Conservation (phyloP, 2,329 filamentous ascomycete species). For the Monilinia laxa region DNA sequence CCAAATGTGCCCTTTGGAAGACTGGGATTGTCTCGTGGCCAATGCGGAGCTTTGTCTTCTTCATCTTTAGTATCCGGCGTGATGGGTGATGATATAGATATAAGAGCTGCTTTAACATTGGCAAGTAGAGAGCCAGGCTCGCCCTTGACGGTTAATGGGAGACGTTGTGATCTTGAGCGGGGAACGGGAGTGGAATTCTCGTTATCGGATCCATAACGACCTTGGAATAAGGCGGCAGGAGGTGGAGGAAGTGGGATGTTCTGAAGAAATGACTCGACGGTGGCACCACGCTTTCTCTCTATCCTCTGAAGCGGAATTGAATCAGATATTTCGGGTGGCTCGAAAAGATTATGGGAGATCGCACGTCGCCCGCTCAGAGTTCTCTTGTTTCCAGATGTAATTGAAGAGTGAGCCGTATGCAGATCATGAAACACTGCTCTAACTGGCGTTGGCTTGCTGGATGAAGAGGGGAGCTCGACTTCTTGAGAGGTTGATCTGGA, state of each 20-base stretch:
- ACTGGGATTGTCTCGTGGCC: constrained; percentile 16
- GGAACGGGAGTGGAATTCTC: constrained; percentile 17
- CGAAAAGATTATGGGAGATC: constrained; percentile 20
- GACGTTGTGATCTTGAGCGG: constrained; percentile 17
- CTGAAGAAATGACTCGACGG: constrained; percentile 21
- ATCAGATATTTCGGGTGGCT: constrained; percentile 24
- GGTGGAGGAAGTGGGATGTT: constrained; percentile 27
- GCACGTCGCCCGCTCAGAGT: constrained; percentile 20
- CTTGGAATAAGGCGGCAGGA: constrained; percentile 20
- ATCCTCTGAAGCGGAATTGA: constrained; percentile 32
- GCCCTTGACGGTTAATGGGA: neutral
- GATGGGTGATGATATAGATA: constrained; percentile 18
- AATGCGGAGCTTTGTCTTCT: neutral
- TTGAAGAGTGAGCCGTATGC: constrained; percentile 35
- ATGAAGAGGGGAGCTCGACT: neutral
- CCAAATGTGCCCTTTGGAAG: constrained; percentile 9
- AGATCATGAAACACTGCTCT: constrained; percentile 37
- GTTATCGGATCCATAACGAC: constrained; percentile 9
- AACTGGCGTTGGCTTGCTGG: constrained; percentile 28
- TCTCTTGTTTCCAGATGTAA: constrained; percentile 35
- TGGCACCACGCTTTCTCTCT: constrained; percentile 14
- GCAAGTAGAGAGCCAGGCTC: constrained; percentile 10
- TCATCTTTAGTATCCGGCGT: constrained; percentile 12
- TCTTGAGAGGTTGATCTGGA: constrained; percentile 21
- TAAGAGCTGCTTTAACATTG: constrained; percentile 23